A percentile compares a stretch with the other conserved stretches of the same genome.
These are phyloP conservation scores for Hypocreales sp. DNA, from an alignment of 2,329 filamentous ascomycete species.

Conservation along the genomic window DNA sequence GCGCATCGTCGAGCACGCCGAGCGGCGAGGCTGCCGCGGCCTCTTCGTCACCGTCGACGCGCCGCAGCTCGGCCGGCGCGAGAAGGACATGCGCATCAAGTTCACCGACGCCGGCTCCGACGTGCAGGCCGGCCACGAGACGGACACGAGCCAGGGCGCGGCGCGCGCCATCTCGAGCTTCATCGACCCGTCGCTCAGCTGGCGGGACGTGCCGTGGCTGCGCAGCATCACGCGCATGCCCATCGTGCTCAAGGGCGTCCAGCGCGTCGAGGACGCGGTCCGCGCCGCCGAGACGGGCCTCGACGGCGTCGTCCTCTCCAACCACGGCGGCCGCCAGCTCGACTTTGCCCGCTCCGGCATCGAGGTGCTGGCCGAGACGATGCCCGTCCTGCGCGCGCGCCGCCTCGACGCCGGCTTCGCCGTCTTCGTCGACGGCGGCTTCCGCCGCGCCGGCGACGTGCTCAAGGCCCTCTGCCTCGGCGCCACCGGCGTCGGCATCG, in stretches of 20 bases:
- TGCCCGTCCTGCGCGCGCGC: conserved; percentile 65
- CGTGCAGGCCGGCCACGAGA: conserved; percentile 61
- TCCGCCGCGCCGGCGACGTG: conserved; percentile 83
- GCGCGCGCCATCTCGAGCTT: conserved; percentile 91
- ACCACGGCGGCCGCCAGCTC: conserved; percentile 89
- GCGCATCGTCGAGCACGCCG: conserved; percentile 81
- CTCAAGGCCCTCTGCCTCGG: conserved; percentile 90
- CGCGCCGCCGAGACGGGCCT: conserved; percentile 69
- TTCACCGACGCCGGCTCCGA: conserved; percentile 71
- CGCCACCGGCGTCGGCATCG: conserved; percentile 84
- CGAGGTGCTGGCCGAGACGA: conserved; percentile 84
- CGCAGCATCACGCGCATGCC: conserved; percentile 81
- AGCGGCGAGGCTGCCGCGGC: conserved; percentile 79
- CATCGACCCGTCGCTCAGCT: conserved; percentile 86
- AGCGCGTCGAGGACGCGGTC: conserved; percentile 89
- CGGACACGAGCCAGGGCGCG: conserved; percentile 82
- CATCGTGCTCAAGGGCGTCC: conserved; percentile 90
- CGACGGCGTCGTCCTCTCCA: conserved; percentile 83
- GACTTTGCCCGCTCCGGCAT: conserved; percentile 82
- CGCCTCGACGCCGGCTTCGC: conserved; percentile 61
- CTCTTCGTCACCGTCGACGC: conserved; percentile 98
- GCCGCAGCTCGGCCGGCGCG: conserved; percentile 81
- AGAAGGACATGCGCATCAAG: conserved; percentile 96
- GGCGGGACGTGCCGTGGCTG: conserved; percentile 95
- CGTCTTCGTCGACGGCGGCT: conserved; percentile 80